Conservation (phyloP, 176 grass and related monocot genomes). For the Rhynchospora tenuis region DNA sequence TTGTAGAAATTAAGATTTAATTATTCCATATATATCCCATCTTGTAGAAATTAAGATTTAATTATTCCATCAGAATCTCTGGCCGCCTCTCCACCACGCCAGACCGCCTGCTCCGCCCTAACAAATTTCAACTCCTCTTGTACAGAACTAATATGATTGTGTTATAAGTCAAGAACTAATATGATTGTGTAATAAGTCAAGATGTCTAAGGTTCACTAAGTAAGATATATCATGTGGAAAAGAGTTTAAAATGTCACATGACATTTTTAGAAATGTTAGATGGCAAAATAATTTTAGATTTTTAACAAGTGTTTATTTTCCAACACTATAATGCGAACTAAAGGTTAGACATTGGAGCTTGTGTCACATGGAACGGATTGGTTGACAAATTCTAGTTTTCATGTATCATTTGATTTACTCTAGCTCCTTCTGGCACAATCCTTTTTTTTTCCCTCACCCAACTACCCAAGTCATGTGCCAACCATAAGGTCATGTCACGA, state of each 20-base stretch:
- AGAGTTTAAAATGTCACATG: neutral
- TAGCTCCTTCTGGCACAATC: no score
- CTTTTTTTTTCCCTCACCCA: neutral
- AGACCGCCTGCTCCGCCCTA: no score
- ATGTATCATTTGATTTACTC: neutral
- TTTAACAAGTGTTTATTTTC: neutral
- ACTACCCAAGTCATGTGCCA: constrained; percentile 4
- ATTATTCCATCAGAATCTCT: no score
- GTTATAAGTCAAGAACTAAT: no score
- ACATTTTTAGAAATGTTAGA: neutral
- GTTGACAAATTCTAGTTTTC: neutral
- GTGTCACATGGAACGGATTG: neutral
- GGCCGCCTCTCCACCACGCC: no score
- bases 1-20: no score
- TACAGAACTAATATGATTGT: no score
- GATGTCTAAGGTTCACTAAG: neutral
- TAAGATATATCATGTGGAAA: neutral
- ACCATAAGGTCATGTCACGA: constrained; percentile 21
- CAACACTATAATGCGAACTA: neutral
- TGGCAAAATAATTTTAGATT: neutral
- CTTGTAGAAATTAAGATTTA: no score
- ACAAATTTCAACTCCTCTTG: neutral
- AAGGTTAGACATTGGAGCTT: neutral
- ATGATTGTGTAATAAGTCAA: neutral
- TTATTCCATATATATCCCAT: no score